Conservation (phyloP, 768 basidiomycete genomes). For the Leccinum disarticulatum region DNA sequence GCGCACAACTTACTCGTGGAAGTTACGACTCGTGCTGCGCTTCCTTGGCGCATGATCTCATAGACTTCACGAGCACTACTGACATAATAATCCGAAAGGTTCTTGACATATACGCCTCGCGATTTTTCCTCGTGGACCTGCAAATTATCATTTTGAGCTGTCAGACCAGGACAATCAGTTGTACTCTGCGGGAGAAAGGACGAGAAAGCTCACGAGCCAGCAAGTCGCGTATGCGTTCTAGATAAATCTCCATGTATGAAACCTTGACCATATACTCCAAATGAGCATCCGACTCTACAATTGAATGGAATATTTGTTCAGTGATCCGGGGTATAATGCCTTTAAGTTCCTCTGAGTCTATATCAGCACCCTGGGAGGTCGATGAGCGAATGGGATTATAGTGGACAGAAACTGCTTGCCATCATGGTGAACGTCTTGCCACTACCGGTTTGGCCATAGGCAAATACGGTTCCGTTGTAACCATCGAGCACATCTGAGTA, state of each 20-base stretch:
- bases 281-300: conserved; percentile 91
- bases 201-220: conserved; percentile 74
- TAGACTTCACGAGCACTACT: conserved; percentile 94
- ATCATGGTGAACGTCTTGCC: conserved; percentile 99
- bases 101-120: conserved; percentile 97
- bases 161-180: conserved; percentile 10
- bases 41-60: conserved; percentile 98
- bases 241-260: conserved; percentile 99
- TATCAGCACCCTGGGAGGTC: conserved; percentile 81
- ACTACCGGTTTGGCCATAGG: conserved; percentile 96
- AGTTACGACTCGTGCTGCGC: conserved; percentile 85
- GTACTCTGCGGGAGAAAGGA: background rate
- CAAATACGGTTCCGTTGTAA: conserved; percentile 97
- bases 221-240: conserved; percentile 93
- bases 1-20: conserved; percentile 76
- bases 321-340: conserved; percentile 98
- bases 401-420: conserved; percentile 46
- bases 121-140: conserved; percentile 99
- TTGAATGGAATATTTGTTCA: conserved; percentile 98
- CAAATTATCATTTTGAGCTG: conserved; percentile 96
- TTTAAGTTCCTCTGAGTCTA: conserved; percentile 89
- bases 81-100: conserved; percentile 96
- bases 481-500: conserved; percentile 91
- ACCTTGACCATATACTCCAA: conserved; percentile 99
- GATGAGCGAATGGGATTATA: conserved; percentile 11